These are phyloP conservation scores for Didymella sp. DNA, from an alignment of 2,329 filamentous ascomycete species.

Conservation along the genomic window DNA sequence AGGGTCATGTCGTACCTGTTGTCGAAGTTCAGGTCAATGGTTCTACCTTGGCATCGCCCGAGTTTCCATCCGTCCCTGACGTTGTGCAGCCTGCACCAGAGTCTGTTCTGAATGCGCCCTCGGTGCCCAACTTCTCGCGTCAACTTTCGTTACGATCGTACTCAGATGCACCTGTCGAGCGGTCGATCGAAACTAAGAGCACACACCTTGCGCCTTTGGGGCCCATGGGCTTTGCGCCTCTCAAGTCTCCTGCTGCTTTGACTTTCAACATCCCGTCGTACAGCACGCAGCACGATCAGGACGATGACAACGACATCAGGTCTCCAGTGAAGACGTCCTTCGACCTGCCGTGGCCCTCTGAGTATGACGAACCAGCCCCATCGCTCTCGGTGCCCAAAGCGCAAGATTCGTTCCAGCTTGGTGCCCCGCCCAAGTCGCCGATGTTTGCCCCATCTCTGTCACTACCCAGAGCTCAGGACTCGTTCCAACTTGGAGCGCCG, in stretches of 20 bases:
- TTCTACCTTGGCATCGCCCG: conserved; percentile 12
- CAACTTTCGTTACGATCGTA: conserved; percentile 43
- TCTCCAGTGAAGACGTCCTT: conserved; percentile 44
- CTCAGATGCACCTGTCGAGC: conserved; percentile 24
- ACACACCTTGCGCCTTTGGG: conserved; percentile 17
- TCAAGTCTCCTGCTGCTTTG: conserved; percentile 40
- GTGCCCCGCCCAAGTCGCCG: conserved; percentile 33
- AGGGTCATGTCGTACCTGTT: conserved; percentile 47
- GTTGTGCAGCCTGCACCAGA: conserved; percentile 22
- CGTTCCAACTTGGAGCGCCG: conserved; percentile 17
- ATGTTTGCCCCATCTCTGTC: conserved; percentile 19
- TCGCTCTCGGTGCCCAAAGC: conserved; percentile 20
- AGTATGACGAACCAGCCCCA: conserved; percentile 31
- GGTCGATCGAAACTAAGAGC: conserved; percentile 19
- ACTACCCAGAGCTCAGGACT: conserved; percentile 20
- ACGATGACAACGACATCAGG: conserved; percentile 29
- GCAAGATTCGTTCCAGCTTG: conserved; percentile 20
- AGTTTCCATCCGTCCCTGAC: conserved; percentile 19
- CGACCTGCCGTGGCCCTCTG: conserved; percentile 39
- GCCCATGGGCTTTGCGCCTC: conserved; percentile 31
- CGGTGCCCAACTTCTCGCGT: conserved; percentile 50
- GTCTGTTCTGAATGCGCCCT: conserved; percentile 21
- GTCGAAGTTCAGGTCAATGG: conserved; percentile 44
- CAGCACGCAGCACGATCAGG: conserved; percentile 20
- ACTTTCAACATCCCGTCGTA: conserved; percentile 38